Base-by-base conservation (phyloP, 257 asterid genomes). In the Nicotiana noctiflora region DNA sequence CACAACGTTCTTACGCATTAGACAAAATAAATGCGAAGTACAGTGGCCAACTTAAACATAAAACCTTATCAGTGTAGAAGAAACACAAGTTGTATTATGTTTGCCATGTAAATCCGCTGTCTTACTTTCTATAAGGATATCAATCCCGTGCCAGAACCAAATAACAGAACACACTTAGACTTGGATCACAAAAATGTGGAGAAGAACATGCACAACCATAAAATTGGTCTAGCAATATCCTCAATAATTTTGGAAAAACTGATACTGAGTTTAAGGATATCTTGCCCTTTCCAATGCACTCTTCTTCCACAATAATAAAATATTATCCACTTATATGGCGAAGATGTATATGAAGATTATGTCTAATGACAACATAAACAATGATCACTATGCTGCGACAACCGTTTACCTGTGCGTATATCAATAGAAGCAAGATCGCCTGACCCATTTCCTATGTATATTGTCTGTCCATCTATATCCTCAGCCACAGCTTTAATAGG, bases 401-500 rank as follows among this genome's bases (percentile, higher is more conserved):
- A 14, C 61, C 1, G 8, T 49, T 74, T 82, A 95, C 99, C 98
- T 85, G 97, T 96, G 34, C 98, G 98, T 34, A 89, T 89, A 84
- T 96, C 98, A 83, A 89, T 32, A 75, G 97, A 91, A 83, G 97
- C 99, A 85, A 96, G 97, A 86, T 96, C 99, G 1, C 99, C 99
- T 2, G 98, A 89, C 49, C 97, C 98, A 87, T 92, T 96, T 85
- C 98, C 98, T 75, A 90, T 62, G 80, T 92, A 92, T 70, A 96
- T 77, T 32, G 93, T 91, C 18, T 91, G 88, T 34, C 98, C 98
- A 78, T 94, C 98, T 75, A 80, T 81, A 84, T 96, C 99, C 86
- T 86, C 95, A 56, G 89, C 80, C 83, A 96, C 86, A 80, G 97
- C 93, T 88, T 84, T 94, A 65, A 96, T 96, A 75, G 98, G 82